These are phyloP conservation scores for Nakazawaea ishiwadae DNA, from an alignment of 805 yeast genomes.

Conservation along the genomic window DNA sequence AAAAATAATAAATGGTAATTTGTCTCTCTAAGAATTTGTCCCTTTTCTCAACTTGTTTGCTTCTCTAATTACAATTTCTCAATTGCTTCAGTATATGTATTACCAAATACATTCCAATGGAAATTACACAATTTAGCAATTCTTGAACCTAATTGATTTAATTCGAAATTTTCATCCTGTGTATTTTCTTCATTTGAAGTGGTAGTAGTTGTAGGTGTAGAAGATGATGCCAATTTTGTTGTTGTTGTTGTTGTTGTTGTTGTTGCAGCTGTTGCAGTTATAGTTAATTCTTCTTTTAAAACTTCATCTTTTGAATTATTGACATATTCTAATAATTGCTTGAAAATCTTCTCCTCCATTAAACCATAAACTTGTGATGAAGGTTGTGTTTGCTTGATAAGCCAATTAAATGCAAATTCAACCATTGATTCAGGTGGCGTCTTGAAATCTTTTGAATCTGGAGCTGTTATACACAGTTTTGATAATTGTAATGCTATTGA, in stretches of 20 bases:
- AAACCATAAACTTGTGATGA: constrained; percentile 69
- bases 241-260: constrained; percentile 19
- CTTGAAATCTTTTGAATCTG: constrained; percentile 16
- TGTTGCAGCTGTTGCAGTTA: background rate
- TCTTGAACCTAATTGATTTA: constrained; percentile 53
- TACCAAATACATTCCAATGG: constrained; percentile 82
- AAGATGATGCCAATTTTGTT: constrained; percentile 15
- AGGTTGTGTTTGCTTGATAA: constrained; percentile 83
- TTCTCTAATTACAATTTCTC: constrained; percentile 16
- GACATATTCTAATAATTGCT: constrained; percentile 34
- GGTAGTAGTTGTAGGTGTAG: constrained; percentile 12
- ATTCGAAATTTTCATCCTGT: constrained; percentile 34
- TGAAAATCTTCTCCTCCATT: constrained; percentile 63
- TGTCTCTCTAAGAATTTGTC: too few relatives aligned
- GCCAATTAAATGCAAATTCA: constrained; percentile 72
- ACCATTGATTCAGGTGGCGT: constrained; percentile 37
- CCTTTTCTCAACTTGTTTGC: too few relatives aligned
- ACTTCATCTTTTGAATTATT: constrained; percentile 23
- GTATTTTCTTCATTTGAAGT: constrained; percentile 14
- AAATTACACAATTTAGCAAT: constrained; percentile 64
- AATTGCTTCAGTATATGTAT: constrained; percentile 48
- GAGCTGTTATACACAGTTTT: constrained; percentile 21
- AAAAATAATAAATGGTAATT: too few relatives aligned
- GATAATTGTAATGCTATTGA: constrained; percentile 67
- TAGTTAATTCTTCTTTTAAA: constrained; percentile 13